phyloP scores from a whole-genome alignment of 73 alveolate genomes.

The Paramecium caudatum region DNA sequence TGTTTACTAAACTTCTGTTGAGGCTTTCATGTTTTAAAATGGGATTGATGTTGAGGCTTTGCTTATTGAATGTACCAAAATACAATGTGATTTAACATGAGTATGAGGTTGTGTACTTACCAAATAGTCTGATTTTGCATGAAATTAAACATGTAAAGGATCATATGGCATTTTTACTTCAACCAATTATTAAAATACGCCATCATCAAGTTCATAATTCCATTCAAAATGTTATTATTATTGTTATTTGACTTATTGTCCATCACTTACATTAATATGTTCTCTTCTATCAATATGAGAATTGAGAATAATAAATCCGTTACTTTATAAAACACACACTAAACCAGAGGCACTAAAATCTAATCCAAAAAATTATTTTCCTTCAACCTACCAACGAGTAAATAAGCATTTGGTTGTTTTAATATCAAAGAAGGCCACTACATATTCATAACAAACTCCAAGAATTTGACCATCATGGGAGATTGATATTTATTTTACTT shows the following conservation, averaged over 20 bases:
- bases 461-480: conserved; percentile 71
- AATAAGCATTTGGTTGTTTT: conserved; percentile 28
- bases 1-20: conserved; percentile 86
- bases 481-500: conserved; percentile 62
- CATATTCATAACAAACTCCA: conserved; percentile 77
- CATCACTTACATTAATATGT: conserved; percentile 69
- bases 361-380: conserved; percentile 2
- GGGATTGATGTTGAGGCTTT: conserved; percentile 94
- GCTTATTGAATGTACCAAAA: conserved; percentile 92
- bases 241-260: neutral
- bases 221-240: conserved; percentile 46
- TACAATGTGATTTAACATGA: conserved; percentile 85
- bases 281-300: conserved; percentile 43
- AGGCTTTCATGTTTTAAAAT: conserved; percentile 91
- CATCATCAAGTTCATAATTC: conserved; percentile 65
- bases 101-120: conserved; percentile 92
- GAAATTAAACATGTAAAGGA: conserved; percentile 82
- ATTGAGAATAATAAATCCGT: conserved; percentile 14
- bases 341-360: conserved; percentile 31
- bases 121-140: conserved; percentile 96
- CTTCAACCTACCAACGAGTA: conserved; percentile 14
- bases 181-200: neutral
- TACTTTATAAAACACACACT: conserved; percentile 44
- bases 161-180: conserved; percentile 72
- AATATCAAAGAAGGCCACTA: conserved; percentile 64